Percentiles rank a stretch among this genome's conserved stretches.
Evolutionary conservation across 176 grass and related monocot species (phyloP).

Genomic region (Cymbopogon citratus): DNA sequence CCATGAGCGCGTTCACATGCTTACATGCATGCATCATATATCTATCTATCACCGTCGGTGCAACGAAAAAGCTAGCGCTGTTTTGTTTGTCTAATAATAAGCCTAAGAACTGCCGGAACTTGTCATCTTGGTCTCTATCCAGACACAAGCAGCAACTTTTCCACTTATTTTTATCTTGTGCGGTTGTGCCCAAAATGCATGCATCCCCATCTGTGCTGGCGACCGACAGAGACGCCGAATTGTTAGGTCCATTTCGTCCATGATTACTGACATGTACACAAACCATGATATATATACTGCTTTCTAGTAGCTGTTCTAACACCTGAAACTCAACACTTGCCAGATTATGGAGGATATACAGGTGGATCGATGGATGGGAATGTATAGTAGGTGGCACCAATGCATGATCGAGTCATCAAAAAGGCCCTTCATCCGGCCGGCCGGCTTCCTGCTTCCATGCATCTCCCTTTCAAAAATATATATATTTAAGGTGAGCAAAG

Average conservation of each 20-base stretch:
- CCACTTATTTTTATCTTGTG: constrained; percentile 20
- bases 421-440: constrained; percentile 12
- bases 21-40: constrained; percentile 15
- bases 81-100: neutral
- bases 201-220: neutral
- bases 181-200: constrained; percentile 2
- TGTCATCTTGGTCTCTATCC: constrained; percentile 47
- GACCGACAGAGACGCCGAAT: constrained; percentile 42
- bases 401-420: constrained; percentile 17
- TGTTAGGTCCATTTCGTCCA: constrained; percentile 41
- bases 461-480: constrained; percentile 25
- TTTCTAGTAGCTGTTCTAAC: constrained; percentile 27
- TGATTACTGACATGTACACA: constrained; percentile 33
- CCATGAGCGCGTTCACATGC: neutral
- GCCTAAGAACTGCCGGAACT: constrained; percentile 16
- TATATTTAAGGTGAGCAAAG: constrained; percentile 14
- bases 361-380: neutral
- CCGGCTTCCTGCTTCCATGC: neutral
- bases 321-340: constrained; percentile 19
- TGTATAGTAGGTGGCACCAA: constrained; percentile 23
- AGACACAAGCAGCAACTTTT: neutral
- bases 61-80: constrained; percentile 24
- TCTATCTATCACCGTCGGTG: constrained; percentile 42
- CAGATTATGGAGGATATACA: neutral
- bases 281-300: constrained; percentile 27